phyloP scores from a whole-genome alignment of 768 basidiomycete species.

The Kwoniella mangroviensis region DNA sequence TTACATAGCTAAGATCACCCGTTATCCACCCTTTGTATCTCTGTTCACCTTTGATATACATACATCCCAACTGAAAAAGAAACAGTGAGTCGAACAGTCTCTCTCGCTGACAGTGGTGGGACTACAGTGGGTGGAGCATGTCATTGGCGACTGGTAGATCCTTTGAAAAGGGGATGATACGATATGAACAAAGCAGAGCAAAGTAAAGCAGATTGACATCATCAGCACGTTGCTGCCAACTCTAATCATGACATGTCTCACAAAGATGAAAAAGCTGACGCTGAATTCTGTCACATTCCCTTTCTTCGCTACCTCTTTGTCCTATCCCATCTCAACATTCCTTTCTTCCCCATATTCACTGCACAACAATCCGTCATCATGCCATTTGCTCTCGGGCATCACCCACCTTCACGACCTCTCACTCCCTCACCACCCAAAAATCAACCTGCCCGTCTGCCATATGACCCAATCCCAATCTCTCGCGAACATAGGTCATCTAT shows the following conservation, averaged over 20 bases:
- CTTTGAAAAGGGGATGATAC: background rate
- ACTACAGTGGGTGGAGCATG: background rate
- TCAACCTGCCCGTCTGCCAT: slow-evolving; percentile 9
- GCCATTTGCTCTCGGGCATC: slow-evolving; percentile 19
- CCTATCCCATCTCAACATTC: background rate
- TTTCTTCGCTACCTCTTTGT: background rate
- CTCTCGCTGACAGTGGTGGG: no score
- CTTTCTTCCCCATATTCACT: background rate
- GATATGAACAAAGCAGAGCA: background rate
- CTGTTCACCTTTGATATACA: no score
- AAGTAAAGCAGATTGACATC: background rate
- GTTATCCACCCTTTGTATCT: no score
- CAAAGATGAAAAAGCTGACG: background rate
- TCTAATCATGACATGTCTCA: background rate
- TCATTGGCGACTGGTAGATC: background rate
- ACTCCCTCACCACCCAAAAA: slow-evolving; percentile 14
- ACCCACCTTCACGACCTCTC: slow-evolving; percentile 27
- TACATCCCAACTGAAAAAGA: no score
- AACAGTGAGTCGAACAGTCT: background rate
- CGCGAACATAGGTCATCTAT: slow-evolving; percentile 2
- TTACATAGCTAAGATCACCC: no score
- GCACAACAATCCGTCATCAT: background rate
- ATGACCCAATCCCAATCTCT: background rate
- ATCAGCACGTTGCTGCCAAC: background rate
- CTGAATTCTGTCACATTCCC: background rate